Evolutionary conservation across 2,329 filamentous ascomycete genomes (phyloP).

Genomic region (Microcyclospora pomicola): DNA sequence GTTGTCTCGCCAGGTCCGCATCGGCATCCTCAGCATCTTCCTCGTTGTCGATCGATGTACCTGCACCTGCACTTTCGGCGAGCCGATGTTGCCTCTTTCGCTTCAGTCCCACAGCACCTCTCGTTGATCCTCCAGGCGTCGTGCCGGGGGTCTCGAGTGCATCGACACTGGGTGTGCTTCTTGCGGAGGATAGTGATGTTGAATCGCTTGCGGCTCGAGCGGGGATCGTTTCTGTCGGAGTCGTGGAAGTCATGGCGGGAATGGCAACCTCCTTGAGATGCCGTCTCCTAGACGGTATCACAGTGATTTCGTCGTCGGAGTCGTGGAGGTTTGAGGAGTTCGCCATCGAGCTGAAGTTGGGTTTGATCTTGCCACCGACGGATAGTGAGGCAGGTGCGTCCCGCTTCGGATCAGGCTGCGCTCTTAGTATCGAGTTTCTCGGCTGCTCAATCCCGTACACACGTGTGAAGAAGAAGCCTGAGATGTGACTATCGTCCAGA

Average conservation of each 20-base stretch:
- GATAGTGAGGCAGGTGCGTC: too few species aligned
- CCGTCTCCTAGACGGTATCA: conserved; percentile 1
- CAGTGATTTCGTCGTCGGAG: conserved; percentile 3
- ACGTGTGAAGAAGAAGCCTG: too few species aligned
- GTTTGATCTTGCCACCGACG: too few species aligned
- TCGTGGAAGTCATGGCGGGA: conserved; percentile 6
- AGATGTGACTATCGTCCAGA: too few species aligned
- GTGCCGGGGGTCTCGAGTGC: conserved; percentile 48
- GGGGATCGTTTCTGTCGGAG: conserved; percentile 1
- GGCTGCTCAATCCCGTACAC: too few species aligned
- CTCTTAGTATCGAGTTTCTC: too few species aligned
- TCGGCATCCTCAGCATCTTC: conserved; percentile 15
- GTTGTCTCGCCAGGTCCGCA: conserved; percentile 15
- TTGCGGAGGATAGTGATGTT: conserved; percentile 8
- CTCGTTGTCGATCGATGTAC: conserved; percentile 13
- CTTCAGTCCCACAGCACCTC: conserved; percentile 14
- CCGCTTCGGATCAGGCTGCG: too few species aligned
- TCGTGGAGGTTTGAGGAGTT: conserved; percentile 3
- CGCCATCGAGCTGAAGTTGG: conserved; percentile 1
- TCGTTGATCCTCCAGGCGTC: conserved; percentile 38
- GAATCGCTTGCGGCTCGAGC: conserved; percentile 2
- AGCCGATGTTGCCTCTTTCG: conserved; percentile 17
- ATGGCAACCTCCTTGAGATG: conserved; percentile 5
- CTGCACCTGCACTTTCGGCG: conserved; percentile 11
- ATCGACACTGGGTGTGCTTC: conserved; percentile 5